Base-by-base conservation (phyloP, 805 yeast genomes). In the Metschnikowia chrysomelidarum region DNA sequence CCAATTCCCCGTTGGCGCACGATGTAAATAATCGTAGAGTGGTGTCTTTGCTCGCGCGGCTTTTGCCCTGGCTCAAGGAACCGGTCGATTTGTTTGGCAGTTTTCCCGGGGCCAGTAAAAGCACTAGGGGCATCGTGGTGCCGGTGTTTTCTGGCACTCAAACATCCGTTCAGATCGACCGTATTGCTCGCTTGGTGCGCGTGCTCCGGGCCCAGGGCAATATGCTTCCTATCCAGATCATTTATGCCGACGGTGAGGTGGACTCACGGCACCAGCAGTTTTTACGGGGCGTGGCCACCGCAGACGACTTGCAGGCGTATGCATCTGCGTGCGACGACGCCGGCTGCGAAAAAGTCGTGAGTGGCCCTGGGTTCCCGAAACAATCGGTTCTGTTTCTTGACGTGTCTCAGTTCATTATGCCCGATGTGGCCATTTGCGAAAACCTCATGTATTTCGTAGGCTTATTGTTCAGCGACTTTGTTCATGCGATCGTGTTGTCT, bases 111-210 rank as follows among this genome's bases (percentile, higher is more conserved):
- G 10, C 20, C 2, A 40, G 29, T 23, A 47, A 52, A 27, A 47
- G 45, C 20, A 64, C 62, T 1, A 44, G 42, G 27, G 69, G 69
- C 0, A 58, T 64, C 5, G 63, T 61, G 12, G 54, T 64, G 4
- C 60, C 66, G 1, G 22, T 62, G 5, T 32, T 51, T 11, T 41
- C 38, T 10, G 33, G 36, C 14, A 13, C 32, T 4, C 30, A 36
- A 17, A 12, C 22, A 1, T 36, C 35, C 10, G 17, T 12, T 5
- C 57, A 52, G 32, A 19, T 60, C 5, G 41, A 44, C 8, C 40
- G 48, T 17, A 39, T 56, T 13, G 38, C 30, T n/a, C 39, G 61
- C 11, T 36, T 57, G 17, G 42, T 62, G 7, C 46, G 45, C 4
- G 59, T 46, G 5, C 40, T 64, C 12, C 42, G 64, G 13, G 55